Percentiles rank a stretch among this genome's conserved stretches.
These are phyloP conservation scores for Yamadazyma friedrichii DNA, from an alignment of 1,139 yeast species.

Conservation along the genomic window DNA sequence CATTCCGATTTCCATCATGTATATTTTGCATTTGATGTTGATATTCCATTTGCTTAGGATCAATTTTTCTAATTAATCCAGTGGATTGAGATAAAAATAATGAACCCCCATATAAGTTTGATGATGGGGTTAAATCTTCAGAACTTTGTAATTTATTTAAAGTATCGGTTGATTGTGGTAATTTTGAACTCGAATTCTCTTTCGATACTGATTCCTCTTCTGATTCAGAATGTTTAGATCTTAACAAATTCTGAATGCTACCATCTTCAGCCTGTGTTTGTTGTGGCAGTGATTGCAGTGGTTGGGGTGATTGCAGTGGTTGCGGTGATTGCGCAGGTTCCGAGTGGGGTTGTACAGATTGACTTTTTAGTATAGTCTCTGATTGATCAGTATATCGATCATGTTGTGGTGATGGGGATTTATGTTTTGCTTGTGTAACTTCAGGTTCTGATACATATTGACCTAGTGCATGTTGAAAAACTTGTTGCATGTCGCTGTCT, in stretches of 20 bases:
- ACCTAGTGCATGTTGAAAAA: conserved; percentile 17
- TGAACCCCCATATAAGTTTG: conserved; percentile 44
- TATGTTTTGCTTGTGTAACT: not conserved
- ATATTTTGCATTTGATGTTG: conserved; percentile 5
- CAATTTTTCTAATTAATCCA: conserved; percentile 40
- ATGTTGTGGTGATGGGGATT: not conserved
- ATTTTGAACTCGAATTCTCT: not conserved
- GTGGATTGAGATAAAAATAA: conserved; percentile 46
- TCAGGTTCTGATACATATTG: conserved; percentile 8
- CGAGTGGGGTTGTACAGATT: not conserved
- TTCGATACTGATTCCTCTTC: not conserved
- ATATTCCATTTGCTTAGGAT: conserved; percentile 16
- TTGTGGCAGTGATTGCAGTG: not conserved
- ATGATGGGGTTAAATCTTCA: conserved; percentile 27
- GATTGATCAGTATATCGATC: conserved; percentile 1
- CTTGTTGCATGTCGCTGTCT: conserved; percentile 12
- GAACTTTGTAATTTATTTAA: conserved; percentile 19
- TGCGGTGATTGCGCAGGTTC: not conserved
- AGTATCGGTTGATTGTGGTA: not conserved
- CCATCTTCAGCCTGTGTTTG: not conserved
- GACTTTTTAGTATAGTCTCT: not conserved
- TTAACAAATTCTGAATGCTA: too few relatives aligned
- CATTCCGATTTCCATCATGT: not conserved
- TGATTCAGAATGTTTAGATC: too few relatives aligned
- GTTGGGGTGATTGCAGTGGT: not conserved